Evolutionary conservation across 1,139 yeast genomes (phyloP).

Genomic region (Scheffersomyces quercinus): DNA sequence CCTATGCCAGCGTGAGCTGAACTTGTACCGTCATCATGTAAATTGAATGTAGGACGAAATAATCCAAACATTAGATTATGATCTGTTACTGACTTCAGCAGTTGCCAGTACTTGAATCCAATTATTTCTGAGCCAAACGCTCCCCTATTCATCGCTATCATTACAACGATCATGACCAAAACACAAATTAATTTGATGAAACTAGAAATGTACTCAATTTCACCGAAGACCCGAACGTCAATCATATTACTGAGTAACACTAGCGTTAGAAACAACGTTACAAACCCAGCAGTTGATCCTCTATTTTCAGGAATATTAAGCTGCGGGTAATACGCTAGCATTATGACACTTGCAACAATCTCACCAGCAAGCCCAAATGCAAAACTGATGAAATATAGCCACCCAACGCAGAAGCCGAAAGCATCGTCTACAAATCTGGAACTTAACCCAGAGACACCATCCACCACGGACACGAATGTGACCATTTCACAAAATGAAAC

Average conservation of each 20-base stretch:
- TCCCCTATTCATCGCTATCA: slow-evolving; percentile 61
- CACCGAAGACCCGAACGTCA: slow-evolving; percentile 75
- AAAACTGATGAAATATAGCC: slow-evolving; percentile 76
- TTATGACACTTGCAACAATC: slow-evolving; percentile 74
- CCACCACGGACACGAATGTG: slow-evolving; percentile 76
- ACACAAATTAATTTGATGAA: slow-evolving; percentile 59
- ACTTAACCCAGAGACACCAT: slow-evolving; percentile 75
- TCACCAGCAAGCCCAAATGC: slow-evolving; percentile 78
- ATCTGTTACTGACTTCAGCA: slow-evolving; percentile 48
- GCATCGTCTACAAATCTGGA: slow-evolving; percentile 84
- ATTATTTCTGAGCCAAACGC: slow-evolving; percentile 47
- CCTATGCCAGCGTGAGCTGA: slow-evolving; percentile 50
- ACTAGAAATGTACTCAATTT: slow-evolving; percentile 66
- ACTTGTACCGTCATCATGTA: slow-evolving; percentile 53
- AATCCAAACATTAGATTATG: slow-evolving; percentile 62
- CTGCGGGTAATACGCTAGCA: slow-evolving; percentile 64
- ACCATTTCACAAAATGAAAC: slow-evolving; percentile 85
- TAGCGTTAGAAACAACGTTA: slow-evolving; percentile 56
- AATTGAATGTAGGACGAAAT: slow-evolving; percentile 68
- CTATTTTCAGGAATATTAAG: slow-evolving; percentile 49
- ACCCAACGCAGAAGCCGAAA: slow-evolving; percentile 79
- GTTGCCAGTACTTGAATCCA: slow-evolving; percentile 71
- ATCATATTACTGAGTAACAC: slow-evolving; percentile 55
- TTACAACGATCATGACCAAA: slow-evolving; percentile 56
- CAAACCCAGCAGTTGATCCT: slow-evolving; percentile 63